These are phyloP conservation scores for Creolimax fragrantissima DNA, from an alignment of 78 protist species.

Conservation along the genomic window DNA sequence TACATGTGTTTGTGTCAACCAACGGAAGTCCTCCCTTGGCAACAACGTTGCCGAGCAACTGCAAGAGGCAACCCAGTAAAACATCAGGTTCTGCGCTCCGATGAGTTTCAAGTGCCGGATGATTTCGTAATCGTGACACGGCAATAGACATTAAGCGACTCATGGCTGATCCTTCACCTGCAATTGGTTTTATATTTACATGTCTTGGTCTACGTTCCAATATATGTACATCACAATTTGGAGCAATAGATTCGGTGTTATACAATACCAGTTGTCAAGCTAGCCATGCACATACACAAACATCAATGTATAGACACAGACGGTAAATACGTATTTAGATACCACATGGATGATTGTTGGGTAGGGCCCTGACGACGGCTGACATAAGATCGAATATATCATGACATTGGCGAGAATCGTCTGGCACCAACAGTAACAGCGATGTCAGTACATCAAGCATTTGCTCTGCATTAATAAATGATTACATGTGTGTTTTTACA, in stretches of 20 bases:
- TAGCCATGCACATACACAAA: too few species aligned
- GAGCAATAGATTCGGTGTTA: too few species aligned
- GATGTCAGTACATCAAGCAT: not conserved
- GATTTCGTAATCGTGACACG: not conserved
- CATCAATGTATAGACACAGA: too few species aligned
- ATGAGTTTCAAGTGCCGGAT: not conserved
- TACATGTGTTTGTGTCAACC: not conserved
- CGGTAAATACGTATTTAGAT: too few species aligned
- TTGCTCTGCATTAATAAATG: not conserved
- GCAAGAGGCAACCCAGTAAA: not conserved
- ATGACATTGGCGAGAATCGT: not conserved
- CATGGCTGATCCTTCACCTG: not conserved
- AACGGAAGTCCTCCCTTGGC: not conserved
- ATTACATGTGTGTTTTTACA: too few species aligned
- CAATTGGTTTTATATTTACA: not conserved
- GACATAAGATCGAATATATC: not conserved
- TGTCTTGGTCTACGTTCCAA: too few species aligned
- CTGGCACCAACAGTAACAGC: not conserved
- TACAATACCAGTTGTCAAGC: too few species aligned
- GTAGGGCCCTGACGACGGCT: not conserved
- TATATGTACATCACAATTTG: too few species aligned
- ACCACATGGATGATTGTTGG: not conserved
- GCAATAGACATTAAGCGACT: not conserved
- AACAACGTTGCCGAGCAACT: not conserved
- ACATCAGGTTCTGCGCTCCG: not conserved